Base-by-base conservation (phyloP, 1,284 basidiomycete genomes). In the Moniliella sp. region DNA sequence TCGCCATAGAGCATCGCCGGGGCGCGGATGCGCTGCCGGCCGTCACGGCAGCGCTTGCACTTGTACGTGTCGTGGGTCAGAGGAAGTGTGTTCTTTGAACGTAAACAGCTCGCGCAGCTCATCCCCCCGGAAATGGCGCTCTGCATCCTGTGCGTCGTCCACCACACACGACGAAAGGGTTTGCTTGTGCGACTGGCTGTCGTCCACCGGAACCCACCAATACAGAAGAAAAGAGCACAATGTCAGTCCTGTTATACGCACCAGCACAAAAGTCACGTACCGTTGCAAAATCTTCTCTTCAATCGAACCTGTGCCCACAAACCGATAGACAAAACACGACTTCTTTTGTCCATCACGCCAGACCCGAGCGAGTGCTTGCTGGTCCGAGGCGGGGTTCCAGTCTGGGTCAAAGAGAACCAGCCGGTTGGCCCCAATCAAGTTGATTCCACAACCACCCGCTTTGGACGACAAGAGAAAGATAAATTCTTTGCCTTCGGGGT, bases 311-410 rank as follows among this genome's bases (percentile, higher is more conserved):
- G 88, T 91, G 1, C 83, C 78, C 49, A 93, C 86, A 63, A 94
- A 97, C 13, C 88, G 81, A 57, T 97, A 97, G 2, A 94, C 88
- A 48, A 94, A 97, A 59, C 14, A 47, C 15, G 44, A 43, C 72
- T 97, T 97, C 72, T 93, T 99, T 62, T 97, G 88, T 0, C 88
- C 88, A 55, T 99, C 88, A 66, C 91, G 78, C 88, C 88, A 99
- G 2, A 99, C 88, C 62, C 88, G 81, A 25, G 88, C 88, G 4
- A 97, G 69, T 5, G 88, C 88, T 62, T 99, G 91, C 61, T 97
- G 91, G 61, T 99, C 88, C 21, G 86, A 82, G 4, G 88, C 86
- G 13, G 86, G 88, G 52, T 94, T 94, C 86, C 88, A 93, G 57
- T 94, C 86, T 1, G 91, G 91, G 61, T 99, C 88, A 48, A 97